Evolutionary conservation across 305 asterid species (phyloP).

Genomic region (Rubia tinctorum): DNA sequence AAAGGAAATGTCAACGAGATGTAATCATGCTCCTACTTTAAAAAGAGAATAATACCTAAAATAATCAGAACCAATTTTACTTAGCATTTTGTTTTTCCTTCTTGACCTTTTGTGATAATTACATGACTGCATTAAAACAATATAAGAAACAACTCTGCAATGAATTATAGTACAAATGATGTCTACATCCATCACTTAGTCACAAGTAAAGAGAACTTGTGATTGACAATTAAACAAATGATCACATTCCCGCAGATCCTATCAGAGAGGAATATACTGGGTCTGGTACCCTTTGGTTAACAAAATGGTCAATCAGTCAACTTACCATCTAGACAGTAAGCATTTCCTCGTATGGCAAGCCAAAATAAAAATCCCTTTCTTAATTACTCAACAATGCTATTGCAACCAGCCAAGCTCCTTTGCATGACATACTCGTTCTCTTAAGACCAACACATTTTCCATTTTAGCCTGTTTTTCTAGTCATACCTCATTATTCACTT

Average conservation of each 20-base stretch:
- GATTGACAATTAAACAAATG: neutral
- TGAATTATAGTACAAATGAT: neutral
- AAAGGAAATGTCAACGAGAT: constrained; percentile 14
- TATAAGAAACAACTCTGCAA: neutral
- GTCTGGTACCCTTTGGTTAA: neutral
- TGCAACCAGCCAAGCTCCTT: neutral
- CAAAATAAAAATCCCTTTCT: neutral
- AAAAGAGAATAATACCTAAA: constrained; percentile 18
- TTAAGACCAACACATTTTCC: too few relatives aligned
- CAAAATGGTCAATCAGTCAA: neutral
- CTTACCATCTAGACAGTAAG: neutral
- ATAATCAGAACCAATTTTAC: neutral
- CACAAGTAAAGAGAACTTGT: neutral
- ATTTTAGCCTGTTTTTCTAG: too few relatives aligned
- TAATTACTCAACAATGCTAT: neutral
- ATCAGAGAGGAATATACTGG: too few relatives aligned
- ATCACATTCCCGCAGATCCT: neutral
- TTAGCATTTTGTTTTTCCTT: neutral
- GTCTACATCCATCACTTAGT: neutral
- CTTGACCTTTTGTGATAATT: constrained; percentile 1
- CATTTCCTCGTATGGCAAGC: neutral
- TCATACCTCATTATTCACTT: too few relatives aligned
- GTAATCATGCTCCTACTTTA: constrained; percentile 12
- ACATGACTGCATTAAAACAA: neutral
- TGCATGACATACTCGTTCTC: too few relatives aligned